Conservation (phyloP, 495 filamentous ascomycete species). For the Tuber umbilicatum region DNA sequence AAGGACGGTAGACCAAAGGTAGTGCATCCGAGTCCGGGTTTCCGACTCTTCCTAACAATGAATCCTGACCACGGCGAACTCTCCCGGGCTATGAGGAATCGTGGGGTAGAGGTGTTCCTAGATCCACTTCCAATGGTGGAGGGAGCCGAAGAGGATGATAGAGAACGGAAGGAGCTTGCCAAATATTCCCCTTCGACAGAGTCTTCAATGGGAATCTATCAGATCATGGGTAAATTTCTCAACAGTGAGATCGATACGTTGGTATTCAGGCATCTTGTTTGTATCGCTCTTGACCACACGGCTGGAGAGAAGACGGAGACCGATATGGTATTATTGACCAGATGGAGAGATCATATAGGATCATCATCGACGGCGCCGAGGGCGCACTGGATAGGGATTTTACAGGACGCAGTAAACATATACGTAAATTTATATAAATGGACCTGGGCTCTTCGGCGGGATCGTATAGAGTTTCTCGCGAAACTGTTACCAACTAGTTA, state of each 20-base stretch:
- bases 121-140: conserved; percentile 43
- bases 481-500: conserved; percentile 8
- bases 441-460: not conserved
- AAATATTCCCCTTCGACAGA: conserved; percentile 27
- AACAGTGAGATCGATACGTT: conserved; percentile 5
- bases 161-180: conserved; percentile 43
- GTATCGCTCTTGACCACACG: conserved; percentile 25
- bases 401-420: not conserved
- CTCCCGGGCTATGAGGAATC: conserved; percentile 93
- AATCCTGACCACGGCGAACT: conserved; percentile 90
- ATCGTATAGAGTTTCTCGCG: not conserved
- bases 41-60: conserved; percentile 89
- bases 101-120: conserved; percentile 84
- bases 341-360: conserved; percentile 23
- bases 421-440: not conserved
- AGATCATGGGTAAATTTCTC: conserved; percentile 23
- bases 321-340: conserved; percentile 25
- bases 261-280: conserved; percentile 27
- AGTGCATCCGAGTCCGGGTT: conserved; percentile 75
- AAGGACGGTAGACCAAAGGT: conserved; percentile 73
- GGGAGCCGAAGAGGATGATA: conserved; percentile 45
- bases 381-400: not conserved
- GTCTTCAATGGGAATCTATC: conserved; percentile 27
- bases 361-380: not conserved
- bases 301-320: conserved; percentile 15